Conservation (phyloP, 306 rosid species). For the Glycine tomentella region DNA sequence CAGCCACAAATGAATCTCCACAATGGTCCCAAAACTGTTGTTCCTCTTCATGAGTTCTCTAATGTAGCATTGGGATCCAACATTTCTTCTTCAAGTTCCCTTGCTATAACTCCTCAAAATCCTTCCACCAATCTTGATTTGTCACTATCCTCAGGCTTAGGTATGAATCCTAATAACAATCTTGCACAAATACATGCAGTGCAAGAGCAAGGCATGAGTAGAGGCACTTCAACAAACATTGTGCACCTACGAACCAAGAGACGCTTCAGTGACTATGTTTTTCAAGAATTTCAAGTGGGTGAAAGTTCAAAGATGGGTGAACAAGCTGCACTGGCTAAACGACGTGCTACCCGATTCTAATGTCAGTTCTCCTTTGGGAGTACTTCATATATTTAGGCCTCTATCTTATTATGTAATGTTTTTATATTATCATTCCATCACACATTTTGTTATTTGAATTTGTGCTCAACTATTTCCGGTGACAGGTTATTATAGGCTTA, state of each 20-base stretch:
- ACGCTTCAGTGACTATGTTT: constrained; percentile 25
- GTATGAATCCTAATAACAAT: neutral
- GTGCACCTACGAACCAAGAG: constrained; percentile 31
- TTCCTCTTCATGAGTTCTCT: neutral
- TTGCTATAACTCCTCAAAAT: neutral
- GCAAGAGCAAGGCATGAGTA: neutral
- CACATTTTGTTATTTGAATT: too few species aligned
- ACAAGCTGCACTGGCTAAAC: constrained; percentile 12
- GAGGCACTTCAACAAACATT: neutral
- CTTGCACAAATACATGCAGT: neutral
- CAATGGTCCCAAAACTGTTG: neutral
- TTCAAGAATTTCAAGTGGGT: constrained; percentile 9
- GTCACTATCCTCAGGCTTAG: neutral
- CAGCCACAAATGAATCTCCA: neutral
- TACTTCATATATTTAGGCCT: too few species aligned
- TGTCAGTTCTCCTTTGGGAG: neutral
- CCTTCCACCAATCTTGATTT: neutral
- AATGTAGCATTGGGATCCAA: neutral
- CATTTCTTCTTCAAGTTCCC: neutral
- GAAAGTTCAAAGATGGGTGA: constrained; percentile 31
- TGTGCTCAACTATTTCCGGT: too few species aligned
- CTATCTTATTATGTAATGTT: too few species aligned
- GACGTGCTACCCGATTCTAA: neutral
- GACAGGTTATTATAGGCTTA: too few species aligned
- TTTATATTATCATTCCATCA: too few species aligned